A percentile compares a stretch with the other conserved stretches of the same genome.
Evolutionary conservation across 2,329 filamentous ascomycete species (phyloP).

Genomic region (Cryphonectria radicalis): DNA sequence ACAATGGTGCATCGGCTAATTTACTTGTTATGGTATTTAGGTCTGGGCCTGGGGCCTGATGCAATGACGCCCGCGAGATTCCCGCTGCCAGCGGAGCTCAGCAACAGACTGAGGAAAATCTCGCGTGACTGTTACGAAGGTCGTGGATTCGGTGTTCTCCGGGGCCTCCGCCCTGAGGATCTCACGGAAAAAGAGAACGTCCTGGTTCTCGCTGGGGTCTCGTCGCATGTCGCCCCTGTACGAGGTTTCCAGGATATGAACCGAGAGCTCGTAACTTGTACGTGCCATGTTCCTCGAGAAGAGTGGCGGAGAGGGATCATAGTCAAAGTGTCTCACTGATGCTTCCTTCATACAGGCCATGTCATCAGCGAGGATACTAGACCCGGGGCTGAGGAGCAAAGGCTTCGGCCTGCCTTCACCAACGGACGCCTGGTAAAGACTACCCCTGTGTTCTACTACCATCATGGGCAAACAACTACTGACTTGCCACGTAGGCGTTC

Average conservation of each 20-base stretch:
- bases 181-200: background rate
- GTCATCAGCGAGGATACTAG: conserved; percentile 1
- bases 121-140: background rate
- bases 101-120: background rate
- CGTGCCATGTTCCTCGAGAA: background rate
- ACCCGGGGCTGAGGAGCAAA: background rate
- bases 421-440: background rate
- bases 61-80: background rate
- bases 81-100: background rate
- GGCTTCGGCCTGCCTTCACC: background rate
- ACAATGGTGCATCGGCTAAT: background rate
- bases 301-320: background rate
- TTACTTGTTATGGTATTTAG: background rate
- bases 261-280: background rate
- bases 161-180: background rate
- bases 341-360: background rate
- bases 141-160: background rate
- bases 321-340: background rate
- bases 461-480: background rate
- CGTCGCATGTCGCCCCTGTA: background rate
- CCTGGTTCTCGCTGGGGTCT: background rate
- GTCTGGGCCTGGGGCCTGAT: background rate
- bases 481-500: background rate
- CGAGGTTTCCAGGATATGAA: background rate
- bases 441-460: background rate